Percentiles rank a stretch among this genome's conserved stretches.
phyloP scores from a whole-genome alignment of 495 filamentous ascomycete species.

The Penicillium pulvis region DNA sequence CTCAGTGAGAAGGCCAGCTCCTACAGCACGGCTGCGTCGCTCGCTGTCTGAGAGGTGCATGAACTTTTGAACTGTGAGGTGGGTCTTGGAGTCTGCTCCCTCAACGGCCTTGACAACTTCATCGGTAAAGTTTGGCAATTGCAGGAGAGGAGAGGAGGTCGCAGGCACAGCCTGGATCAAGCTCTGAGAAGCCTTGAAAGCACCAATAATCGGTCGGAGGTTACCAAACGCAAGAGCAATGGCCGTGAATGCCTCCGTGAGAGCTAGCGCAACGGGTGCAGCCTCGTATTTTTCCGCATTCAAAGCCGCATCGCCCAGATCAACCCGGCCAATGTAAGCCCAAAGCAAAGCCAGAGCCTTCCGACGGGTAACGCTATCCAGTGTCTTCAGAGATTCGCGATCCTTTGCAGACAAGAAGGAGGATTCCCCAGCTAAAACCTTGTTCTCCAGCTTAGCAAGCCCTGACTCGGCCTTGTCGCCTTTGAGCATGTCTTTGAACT shows the following conservation, averaged over 20 bases:
- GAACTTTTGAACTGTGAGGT: constrained; percentile 80
- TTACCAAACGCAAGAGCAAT: constrained; percentile 88
- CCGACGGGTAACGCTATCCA: constrained; percentile 71
- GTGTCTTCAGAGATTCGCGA: constrained; percentile 67
- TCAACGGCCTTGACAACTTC: constrained; percentile 74
- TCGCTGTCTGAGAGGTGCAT: constrained; percentile 78
- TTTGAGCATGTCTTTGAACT: constrained; percentile 72
- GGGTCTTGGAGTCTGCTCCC: constrained; percentile 67
- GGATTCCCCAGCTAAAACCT: constrained; percentile 62
- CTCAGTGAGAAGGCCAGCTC: constrained; percentile 70
- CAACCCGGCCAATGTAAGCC: constrained; percentile 89
- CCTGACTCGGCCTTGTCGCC: constrained; percentile 74
- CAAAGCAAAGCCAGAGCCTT: constrained; percentile 90
- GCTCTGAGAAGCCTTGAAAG: constrained; percentile 80
- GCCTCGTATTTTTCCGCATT: constrained; percentile 77
- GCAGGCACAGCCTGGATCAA: constrained; percentile 89
- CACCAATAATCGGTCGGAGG: constrained; percentile 75
- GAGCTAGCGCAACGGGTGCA: constrained; percentile 78
- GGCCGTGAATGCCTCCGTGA: constrained; percentile 83
- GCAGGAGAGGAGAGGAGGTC: constrained; percentile 80
- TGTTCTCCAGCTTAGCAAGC: constrained; percentile 77
- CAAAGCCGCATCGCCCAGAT: constrained; percentile 69
- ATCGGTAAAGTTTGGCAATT: constrained; percentile 86
- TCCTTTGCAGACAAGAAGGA: constrained; percentile 53
- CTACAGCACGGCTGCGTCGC: constrained; percentile 67